These are phyloP conservation scores for Plasmodium knowlesi DNA, from an alignment of 169 alveolate species.

Conservation along the genomic window DNA sequence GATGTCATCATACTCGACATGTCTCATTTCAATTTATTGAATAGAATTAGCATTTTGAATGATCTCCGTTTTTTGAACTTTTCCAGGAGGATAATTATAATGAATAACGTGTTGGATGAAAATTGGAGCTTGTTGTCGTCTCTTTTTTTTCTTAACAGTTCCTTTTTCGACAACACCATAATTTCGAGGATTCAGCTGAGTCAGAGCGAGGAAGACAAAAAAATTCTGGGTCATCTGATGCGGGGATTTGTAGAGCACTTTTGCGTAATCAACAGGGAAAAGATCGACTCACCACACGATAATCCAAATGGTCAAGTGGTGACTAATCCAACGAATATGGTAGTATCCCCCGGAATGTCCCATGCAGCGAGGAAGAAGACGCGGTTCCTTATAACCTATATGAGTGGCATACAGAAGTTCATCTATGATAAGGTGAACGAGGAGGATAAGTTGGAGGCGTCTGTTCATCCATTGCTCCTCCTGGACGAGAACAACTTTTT, in stretches of 20 bases:
- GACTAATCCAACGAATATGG: background rate
- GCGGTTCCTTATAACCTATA: conserved; percentile 44
- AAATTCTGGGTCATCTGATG: background rate
- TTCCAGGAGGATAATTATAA: conserved; percentile 16
- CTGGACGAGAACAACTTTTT: conserved; percentile 28
- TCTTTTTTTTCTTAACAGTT: conserved; percentile 12
- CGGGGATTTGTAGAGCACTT: conserved; percentile 1
- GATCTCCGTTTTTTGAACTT: conserved; percentile 35
- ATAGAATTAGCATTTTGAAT: conserved; percentile 42
- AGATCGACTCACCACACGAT: too few species aligned
- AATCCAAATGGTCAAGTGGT: background rate
- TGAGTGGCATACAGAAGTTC: conserved; percentile 70
- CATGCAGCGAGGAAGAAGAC: background rate
- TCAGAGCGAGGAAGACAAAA: conserved; percentile 21
- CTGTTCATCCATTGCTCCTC: conserved; percentile 54
- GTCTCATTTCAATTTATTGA: conserved; percentile 39
- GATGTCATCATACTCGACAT: conserved; percentile 33
- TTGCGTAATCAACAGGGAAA: background rate
- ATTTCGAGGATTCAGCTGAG: background rate
- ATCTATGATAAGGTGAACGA: conserved; percentile 58
- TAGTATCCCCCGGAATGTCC: background rate
- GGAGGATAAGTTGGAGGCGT: conserved; percentile 12
- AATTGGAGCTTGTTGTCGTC: conserved; percentile 48
- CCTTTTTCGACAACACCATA: conserved; percentile 2
- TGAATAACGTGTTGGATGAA: conserved; percentile 10